Evolutionary conservation across 2,329 filamentous ascomycete species (phyloP).

Genomic region (Bipolaris cookei): DNA sequence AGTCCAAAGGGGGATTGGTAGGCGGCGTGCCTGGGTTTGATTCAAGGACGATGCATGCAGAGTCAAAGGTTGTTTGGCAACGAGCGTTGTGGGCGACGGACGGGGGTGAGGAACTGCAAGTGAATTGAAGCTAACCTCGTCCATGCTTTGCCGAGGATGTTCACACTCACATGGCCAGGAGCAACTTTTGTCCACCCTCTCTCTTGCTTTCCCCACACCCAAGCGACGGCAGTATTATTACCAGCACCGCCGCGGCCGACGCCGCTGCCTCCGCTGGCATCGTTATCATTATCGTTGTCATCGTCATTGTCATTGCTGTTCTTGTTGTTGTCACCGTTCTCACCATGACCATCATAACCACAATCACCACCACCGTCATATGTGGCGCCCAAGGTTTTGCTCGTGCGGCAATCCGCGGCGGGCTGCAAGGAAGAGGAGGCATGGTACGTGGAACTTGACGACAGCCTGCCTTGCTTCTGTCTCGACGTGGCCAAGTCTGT

Average conservation of each 20-base stretch:
- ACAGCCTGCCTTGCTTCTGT: conserved; percentile 17
- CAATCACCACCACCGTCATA: conserved; percentile 1
- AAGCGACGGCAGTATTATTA: not conserved
- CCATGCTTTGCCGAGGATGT: conserved; percentile 12
- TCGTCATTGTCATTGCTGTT: not conserved
- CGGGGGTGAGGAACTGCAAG: conserved; percentile 9
- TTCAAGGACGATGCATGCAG: conserved; percentile 13
- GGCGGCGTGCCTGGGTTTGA: conserved; percentile 8
- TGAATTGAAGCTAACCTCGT: conserved; percentile 13
- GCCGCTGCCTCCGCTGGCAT: too few relatives aligned
- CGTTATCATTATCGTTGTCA: not conserved
- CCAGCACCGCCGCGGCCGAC: not conserved
- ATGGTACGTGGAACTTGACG: conserved; percentile 21
- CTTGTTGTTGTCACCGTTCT: not conserved
- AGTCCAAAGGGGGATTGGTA: conserved; percentile 19
- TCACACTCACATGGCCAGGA: not conserved
- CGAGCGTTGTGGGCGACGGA: conserved; percentile 16
- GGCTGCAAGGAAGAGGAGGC: not conserved
- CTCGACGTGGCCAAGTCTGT: conserved; percentile 18
- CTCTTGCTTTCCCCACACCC: not conserved
- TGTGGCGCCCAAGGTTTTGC: not conserved
- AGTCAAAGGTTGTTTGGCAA: conserved; percentile 11
- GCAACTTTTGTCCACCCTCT: conserved; percentile 1
- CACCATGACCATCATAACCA: not conserved
- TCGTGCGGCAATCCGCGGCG: not conserved